phyloP scores from a whole-genome alignment of 1,284 basidiomycete species.

The Termitomyces sp. region DNA sequence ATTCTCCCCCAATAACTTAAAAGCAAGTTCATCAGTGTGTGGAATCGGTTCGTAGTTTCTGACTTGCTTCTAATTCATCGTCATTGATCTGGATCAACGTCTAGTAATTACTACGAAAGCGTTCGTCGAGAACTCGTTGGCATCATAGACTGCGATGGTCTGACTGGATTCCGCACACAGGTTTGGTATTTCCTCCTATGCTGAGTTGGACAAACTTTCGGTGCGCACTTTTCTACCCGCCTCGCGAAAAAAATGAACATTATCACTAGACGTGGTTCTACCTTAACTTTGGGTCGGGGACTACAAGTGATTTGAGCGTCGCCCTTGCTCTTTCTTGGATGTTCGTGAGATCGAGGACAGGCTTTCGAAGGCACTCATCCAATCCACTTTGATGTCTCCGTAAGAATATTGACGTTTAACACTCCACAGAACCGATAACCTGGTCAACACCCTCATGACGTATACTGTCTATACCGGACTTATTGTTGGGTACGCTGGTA shows the following conservation, averaged over 20 bases:
- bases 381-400: not conserved
- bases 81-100: not conserved
- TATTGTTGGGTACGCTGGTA: slow-evolving; percentile 42
- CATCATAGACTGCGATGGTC: not conserved
- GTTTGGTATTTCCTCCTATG: slow-evolving; percentile 29
- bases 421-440: slow-evolving; percentile 35
- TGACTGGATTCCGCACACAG: slow-evolving; percentile 26
- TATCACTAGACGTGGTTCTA: slow-evolving; percentile 34
- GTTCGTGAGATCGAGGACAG: slow-evolving; percentile 36
- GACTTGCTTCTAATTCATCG: not conserved
- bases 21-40: slow-evolving; percentile 24
- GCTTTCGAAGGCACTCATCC: slow-evolving; percentile 30
- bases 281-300: slow-evolving; percentile 35
- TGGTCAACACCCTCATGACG: slow-evolving; percentile 37
- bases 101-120: slow-evolving; percentile 41
- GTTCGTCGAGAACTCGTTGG: slow-evolving; percentile 21
- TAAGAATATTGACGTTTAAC: not conserved
- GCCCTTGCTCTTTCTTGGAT: slow-evolving; percentile 37
- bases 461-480: slow-evolving; percentile 45
- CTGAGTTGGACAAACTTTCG: slow-evolving; percentile 29
- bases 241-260: slow-evolving; percentile 3
- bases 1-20: not conserved
- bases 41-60: slow-evolving; percentile 30
- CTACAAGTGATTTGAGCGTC: slow-evolving; percentile 38
- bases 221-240: slow-evolving; percentile 22